Evolutionary conservation across 2,329 filamentous ascomycete genomes (phyloP).

Genomic region (Cladosporium sp.): DNA sequence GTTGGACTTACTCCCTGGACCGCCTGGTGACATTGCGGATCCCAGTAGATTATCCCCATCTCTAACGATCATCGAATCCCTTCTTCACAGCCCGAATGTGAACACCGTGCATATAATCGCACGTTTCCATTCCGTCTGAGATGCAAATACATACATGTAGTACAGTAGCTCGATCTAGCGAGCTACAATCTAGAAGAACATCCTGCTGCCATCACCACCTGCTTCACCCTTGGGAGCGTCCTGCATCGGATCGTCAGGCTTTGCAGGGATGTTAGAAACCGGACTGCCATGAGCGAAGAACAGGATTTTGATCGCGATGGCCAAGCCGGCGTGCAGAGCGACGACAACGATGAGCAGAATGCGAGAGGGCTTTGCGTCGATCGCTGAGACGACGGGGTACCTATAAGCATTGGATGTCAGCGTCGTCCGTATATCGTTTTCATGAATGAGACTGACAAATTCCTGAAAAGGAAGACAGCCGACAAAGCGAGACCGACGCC

Average conservation of each 20-base stretch:
- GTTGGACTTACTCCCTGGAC: too few species aligned
- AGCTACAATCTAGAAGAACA: background rate
- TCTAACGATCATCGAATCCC: too few species aligned
- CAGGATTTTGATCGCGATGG: constrained; percentile 90
- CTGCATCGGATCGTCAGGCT: constrained; percentile 11
- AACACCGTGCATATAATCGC: too few species aligned
- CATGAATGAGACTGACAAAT: constrained; percentile 57
- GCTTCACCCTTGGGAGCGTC: constrained; percentile 7
- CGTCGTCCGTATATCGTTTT: background rate
- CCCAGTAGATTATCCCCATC: too few species aligned
- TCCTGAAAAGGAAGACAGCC: constrained; percentile 78
- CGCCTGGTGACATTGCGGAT: too few species aligned
- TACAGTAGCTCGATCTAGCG: background rate
- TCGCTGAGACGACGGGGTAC: constrained; percentile 81
- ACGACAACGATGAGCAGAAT: constrained; percentile 79
- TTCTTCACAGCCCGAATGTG: too few species aligned
- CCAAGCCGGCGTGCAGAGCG: constrained; percentile 78
- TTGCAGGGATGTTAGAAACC: constrained; percentile 3
- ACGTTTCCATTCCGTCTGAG: too few species aligned
- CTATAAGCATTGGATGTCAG: constrained; percentile 16
- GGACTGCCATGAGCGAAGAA: constrained; percentile 70
- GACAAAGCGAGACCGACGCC: constrained; percentile 78
- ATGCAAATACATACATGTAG: background rate
- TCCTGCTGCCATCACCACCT: background rate
- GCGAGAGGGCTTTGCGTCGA: constrained; percentile 88